Evolutionary conservation across 2,329 filamentous ascomycete genomes (phyloP), one percentile per base, ranked within the genome.

Genomic region (Thelonectria rubi): DNA sequence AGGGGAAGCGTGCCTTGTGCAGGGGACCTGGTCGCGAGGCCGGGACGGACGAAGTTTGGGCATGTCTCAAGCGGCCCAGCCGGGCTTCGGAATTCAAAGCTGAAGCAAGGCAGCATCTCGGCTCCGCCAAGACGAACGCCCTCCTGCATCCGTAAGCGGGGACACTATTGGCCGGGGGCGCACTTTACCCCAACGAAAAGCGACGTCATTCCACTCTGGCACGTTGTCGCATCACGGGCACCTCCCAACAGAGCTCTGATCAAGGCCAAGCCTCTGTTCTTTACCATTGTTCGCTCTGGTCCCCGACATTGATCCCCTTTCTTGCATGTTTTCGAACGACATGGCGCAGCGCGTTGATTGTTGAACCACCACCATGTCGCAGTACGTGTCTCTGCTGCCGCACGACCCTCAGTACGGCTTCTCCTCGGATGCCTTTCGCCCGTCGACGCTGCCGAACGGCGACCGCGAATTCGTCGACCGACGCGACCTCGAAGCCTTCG

Each of bases 401-500:
- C 64, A 63, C 60, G 67, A 75, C 53, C 62, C 71, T 24, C 65
- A 58, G 40, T 87, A 88, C 66, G 89, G 88, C 67, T 89, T 88
- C 72, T 81, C 84, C 5, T 74, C 81, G 42, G 82, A 89, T 66
- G 86, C 85, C 47, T 93, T 90, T 78, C 90, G 95, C 76, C 81
- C 85, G 63, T 83, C 83, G 15, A 81, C 79, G 39, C 84, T 97
- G 18, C 94, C 93, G n/a, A 93, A 97, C 76, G 87, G 84, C 76
- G 86, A 94, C 75, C 84, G 85, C 71, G 88, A 95, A 58, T 97
- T 97, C 74, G 82, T 96, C 69, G 78, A 85, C 46, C 82, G 88
- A 42, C 87, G 87, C 61, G 90, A 97, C 73, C 81, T 97, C 32
- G 82, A 86, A 39, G 89, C 91, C 56, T 98, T 98, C 76, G 89